Evolutionary conservation across 176 grass and related monocot genomes (phyloP), one percentile per base, ranked within the genome.

Genomic region (Pharus latifolius): DNA sequence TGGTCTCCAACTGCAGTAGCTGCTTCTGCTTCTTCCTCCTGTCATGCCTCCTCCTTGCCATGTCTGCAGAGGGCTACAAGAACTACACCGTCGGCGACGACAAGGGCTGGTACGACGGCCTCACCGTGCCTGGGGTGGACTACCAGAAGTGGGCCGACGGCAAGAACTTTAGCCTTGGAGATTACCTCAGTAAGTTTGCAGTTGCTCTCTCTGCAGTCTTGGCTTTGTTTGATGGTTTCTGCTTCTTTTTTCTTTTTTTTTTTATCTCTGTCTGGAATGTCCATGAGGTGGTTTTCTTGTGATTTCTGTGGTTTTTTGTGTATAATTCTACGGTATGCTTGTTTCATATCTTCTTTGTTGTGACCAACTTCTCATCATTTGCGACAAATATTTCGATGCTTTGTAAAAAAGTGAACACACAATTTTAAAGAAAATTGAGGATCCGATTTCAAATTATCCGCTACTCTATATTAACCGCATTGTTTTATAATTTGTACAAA

Each of bases 11-110:
- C 57, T 56, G 13, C 78, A 37, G 57, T 18, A 49, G 74, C 24
- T 53, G 10, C 67, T 30, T 34, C 30, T 34, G 68, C 38, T 51
- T 52, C 3, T 3, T 64, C 29, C 10, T 27, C 23, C 19, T 62
- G 48, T 49, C 40, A 3, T 69, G 31, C 15, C 35, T 84, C 16
- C 54, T 60, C 54, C 43, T 33, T 1, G 69, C 31, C 35, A 30
- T 17, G n/a, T 67, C 26, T 32, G 56, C 68, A 53, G 16, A 76
- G 0, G 95, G 84, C 0, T 94, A 91, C 75, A 87, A 76, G 49
- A 99, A 99, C 71, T 93, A 88, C 84, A 94, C 95, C n/a, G 95
- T 99, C n/a, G 95, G 95, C 53, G 87, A 83, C 74, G 71, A 77
- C 53, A 70, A 91, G 65, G 95, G 95, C 16, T 99, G 95, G 95